Base-by-base conservation (phyloP, 352 stramenopile species). In the Globisporangium parvum region DNA sequence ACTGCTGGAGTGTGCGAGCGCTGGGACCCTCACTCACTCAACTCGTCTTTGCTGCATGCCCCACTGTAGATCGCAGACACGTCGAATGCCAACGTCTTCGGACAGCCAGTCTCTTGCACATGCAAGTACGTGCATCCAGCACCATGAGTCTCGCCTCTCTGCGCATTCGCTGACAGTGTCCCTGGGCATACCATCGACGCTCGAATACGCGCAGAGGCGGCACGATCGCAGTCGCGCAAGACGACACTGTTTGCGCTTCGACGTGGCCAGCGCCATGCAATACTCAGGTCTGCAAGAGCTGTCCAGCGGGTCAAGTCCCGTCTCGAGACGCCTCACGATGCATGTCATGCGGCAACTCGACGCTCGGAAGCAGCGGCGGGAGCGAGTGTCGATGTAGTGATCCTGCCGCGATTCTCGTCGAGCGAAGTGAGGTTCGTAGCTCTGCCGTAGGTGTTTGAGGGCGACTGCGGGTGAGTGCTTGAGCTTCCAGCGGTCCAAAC, bases 231-330 rank as follows among this genome's bases (percentile, higher is more conserved):
- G 55, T 62, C 18, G 28, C 50, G 24, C 58, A 71, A 42, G 57
- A 66, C 0, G 66, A 83, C 28, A 60, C 64, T 9, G 53, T 40
- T 0, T 91, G 81, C 35, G 67, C 72, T 23, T 72, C 78, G 10
- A 83, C 70, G 11, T 91, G 81, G 81, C 81, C 81, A 10, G 74
- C 66, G 3, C 77, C 81, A 2, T 89, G 81, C 55, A 86, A 66
- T 47, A 49, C 71, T 15, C 35, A 78, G 0, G n/a, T 48, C 5
- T 91, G 81, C 48, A 58, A 61, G 9, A 57, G 18, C 6, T 91
- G 81, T 57, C 59, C 65, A 14, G 28, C 39, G 0, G 58, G 65
- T 10, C 61, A 74, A 52, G 78, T 75, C 23, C 66, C 80, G 2
- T 79, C 67, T 15, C 59, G 55, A 14, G 78, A 91, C 40, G 61